Evolutionary conservation across 2,329 filamentous ascomycete species (phyloP).

Genomic region (Rasamsonia emersonii): DNA sequence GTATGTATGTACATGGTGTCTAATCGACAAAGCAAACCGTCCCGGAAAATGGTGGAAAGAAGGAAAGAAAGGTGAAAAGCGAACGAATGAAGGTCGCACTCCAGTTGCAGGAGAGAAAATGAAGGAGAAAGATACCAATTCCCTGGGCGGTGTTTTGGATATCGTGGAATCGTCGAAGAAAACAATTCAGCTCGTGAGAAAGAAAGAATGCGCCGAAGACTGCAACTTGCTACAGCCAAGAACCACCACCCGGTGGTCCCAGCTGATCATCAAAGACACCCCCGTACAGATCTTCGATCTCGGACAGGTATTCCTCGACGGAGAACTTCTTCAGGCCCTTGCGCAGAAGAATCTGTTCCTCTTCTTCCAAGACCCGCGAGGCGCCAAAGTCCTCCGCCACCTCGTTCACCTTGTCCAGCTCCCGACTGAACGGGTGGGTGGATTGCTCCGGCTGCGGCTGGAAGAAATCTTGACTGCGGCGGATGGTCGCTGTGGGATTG

Average conservation of each 20-base stretch:
- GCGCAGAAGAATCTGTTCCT: slow-evolving; percentile 59
- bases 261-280: slow-evolving; percentile 48
- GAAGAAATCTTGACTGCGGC: slow-evolving; percentile 30
- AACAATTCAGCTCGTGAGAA: background rate
- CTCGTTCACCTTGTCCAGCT: slow-evolving; percentile 87
- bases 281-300: slow-evolving; percentile 63
- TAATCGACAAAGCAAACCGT: background rate
- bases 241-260: slow-evolving; percentile 22
- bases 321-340: slow-evolving; percentile 65
- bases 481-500: slow-evolving; percentile 24
- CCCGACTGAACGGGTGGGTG: slow-evolving; percentile 72
- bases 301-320: slow-evolving; percentile 74
- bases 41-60: background rate
- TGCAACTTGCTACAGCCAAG: slow-evolving; percentile 30
- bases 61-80: background rate
- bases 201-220: background rate
- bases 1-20: no score
- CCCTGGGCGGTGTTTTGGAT: no score
- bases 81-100: no score
- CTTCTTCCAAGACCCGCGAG: slow-evolving; percentile 58
- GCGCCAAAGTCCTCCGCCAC: slow-evolving; percentile 79
- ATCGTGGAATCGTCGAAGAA: slow-evolving; percentile 6
- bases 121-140: no score
- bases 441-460: slow-evolving; percentile 26
- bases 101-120: no score